Percentiles rank a stretch among this genome's conserved stretches.
These are phyloP conservation scores for Blastomyces emzantsi DNA, from an alignment of 2,329 filamentous ascomycete species.

Conservation along the genomic window DNA sequence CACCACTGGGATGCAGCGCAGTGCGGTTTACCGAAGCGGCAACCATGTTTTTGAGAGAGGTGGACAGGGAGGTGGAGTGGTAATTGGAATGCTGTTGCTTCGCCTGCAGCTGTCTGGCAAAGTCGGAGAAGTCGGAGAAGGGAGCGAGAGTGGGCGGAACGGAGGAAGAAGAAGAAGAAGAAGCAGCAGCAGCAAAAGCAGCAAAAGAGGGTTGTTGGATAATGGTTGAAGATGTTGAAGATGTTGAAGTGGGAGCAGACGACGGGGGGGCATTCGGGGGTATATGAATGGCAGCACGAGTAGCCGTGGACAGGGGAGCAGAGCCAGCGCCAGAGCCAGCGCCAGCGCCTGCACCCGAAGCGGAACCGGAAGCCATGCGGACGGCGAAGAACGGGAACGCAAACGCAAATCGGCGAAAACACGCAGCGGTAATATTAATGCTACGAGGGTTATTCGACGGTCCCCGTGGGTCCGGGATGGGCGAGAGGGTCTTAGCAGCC, in stretches of 20 bases:
- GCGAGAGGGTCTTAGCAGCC: neutral
- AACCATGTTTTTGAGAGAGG: conserved; percentile 45
- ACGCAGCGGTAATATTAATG: neutral
- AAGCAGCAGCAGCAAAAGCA: neutral
- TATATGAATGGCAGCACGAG: conserved; percentile 37
- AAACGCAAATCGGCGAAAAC: conserved; percentile 4
- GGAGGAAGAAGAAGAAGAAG: neutral
- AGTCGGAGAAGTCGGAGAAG: conserved; percentile 46
- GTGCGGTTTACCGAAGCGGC: conserved; percentile 74
- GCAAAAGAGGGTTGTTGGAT: no score
- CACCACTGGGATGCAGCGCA: conserved; percentile 78
- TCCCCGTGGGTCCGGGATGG: neutral
- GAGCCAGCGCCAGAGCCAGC: no score
- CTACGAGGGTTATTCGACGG: no score
- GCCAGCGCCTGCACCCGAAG: neutral
- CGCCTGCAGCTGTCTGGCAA: conserved; percentile 48
- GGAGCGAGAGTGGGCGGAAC: conserved; percentile 18
- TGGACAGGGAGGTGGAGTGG: conserved; percentile 51
- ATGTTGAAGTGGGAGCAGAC: neutral
- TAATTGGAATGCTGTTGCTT: conserved; percentile 52
- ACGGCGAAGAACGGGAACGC: conserved; percentile 3
- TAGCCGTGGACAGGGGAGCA: conserved; percentile 11
- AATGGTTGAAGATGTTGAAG: neutral
- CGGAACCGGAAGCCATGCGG: conserved; percentile 5
- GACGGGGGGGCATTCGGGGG: conserved; percentile 29